Evolutionary conservation across 441 rosid genomes (phyloP).

Genomic region (Metrosideros polymorpha): DNA sequence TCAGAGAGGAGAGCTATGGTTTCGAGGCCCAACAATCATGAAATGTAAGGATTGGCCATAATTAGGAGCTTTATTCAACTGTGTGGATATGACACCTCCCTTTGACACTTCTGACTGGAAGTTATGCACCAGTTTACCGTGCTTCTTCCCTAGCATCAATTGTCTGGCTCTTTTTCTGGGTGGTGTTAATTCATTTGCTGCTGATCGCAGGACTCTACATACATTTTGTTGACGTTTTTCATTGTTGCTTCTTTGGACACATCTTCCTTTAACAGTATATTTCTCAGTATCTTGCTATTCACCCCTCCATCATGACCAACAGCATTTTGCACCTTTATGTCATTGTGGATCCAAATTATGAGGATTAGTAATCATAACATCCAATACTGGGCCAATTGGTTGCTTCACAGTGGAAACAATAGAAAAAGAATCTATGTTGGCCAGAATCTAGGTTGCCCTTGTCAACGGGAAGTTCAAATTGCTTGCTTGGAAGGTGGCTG

Average conservation of each 20-base stretch:
- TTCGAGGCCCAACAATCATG: constrained; percentile 75
- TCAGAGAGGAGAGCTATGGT: constrained; percentile 78
- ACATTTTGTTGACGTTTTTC: not conserved
- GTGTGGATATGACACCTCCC: not conserved
- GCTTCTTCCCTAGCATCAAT: not conserved
- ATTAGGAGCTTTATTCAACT: not conserved
- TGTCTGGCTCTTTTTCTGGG: not conserved
- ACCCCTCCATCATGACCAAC: not conserved
- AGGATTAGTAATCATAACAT: not conserved
- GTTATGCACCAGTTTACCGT: not conserved
- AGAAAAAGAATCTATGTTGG: not conserved
- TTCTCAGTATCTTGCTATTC: not conserved
- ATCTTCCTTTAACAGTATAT: not conserved
- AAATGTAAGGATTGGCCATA: constrained; percentile 34
- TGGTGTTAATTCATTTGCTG: not conserved
- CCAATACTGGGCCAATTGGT: not conserved
- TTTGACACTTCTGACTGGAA: not conserved
- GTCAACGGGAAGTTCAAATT: not conserved
- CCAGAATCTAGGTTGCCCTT: not conserved
- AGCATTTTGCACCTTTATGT: not conserved
- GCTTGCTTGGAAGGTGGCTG: not conserved
- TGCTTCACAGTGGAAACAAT: not conserved
- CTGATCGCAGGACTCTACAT: not conserved
- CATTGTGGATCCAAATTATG: not conserved
- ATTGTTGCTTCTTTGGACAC: not conserved